Base-by-base conservation (phyloP, 2,329 filamentous ascomycete species). In the Ceratocystis variospora region DNA sequence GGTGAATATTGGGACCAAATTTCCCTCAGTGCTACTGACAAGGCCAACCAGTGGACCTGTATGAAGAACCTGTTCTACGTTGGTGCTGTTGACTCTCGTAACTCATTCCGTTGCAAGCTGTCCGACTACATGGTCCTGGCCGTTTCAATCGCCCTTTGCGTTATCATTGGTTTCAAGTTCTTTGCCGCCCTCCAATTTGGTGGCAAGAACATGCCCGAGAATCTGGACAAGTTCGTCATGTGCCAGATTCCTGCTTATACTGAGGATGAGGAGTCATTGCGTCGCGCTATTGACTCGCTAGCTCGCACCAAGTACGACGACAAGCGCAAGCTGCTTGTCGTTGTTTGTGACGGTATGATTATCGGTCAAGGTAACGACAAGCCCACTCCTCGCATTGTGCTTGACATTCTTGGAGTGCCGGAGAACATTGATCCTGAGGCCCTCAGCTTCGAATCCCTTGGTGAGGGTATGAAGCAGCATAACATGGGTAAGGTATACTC, bases 401-500 rank as follows among this genome's bases (percentile, higher is more conserved):
- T 99, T 65, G 94, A 99, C 72, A 99, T 99, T 79, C 81, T 99
- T 5, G 94, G 94, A 70, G 94, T 99, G 37, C 88, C 91, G 1
- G 92, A 96, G 71, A 89, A 87, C 1, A 89, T 96, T 17, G 93
- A 99, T 73, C 94, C 95, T 0, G 93, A 97, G 74, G 90, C 94
- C 2, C 81, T 99, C 67, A 96, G 91, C 80, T 99, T 99, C 72
- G 93, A 99, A 75, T 93, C 90, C 73, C 83, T 99, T 45, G 94
- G 94, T 68, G 93, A 97, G 77, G 94, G 94, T 74, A 84, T 88
- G 77, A 96, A 96, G 78, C 94, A 97, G 76, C 94, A 97, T 80
- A 99, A 99, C 76, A 97, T 97, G 93, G 94, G 89, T 76, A 99
- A 99, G 77, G 86, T 96, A 70, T 99, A 99, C 77, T 96, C 94